Evolutionary conservation across 768 basidiomycete genomes (phyloP).

Genomic region (Pulveroboletus sp.): DNA sequence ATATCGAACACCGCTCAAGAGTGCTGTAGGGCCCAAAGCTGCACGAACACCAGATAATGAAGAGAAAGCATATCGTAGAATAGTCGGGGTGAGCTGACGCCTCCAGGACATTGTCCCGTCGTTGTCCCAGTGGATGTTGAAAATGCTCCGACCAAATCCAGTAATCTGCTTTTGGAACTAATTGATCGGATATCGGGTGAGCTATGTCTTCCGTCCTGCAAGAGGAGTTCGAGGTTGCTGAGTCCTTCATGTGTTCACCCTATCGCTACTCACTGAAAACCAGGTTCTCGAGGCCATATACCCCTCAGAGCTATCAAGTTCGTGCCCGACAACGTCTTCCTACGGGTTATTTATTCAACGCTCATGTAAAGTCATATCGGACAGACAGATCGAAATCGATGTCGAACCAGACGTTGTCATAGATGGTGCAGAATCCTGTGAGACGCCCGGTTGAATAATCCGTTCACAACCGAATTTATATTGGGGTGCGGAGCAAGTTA

Average conservation of each 20-base stretch:
- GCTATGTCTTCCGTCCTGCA: conserved; percentile 59
- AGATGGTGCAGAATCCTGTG: conserved; percentile 56
- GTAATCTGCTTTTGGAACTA: conserved; percentile 17
- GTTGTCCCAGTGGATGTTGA: background rate
- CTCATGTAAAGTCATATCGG: conserved; percentile 72
- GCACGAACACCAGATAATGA: background rate
- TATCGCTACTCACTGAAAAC: conserved; percentile 9
- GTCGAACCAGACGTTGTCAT: conserved; percentile 81
- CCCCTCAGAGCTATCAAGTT: conserved; percentile 88
- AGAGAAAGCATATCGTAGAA: conserved; percentile 11
- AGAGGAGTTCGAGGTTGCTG: conserved; percentile 85
- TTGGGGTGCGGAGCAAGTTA: conserved; percentile 50
- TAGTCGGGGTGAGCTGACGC: conserved; percentile 8
- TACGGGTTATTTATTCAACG: conserved; percentile 40
- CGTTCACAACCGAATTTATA: conserved; percentile 9
- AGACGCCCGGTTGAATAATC: conserved; percentile 18
- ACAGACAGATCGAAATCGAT: conserved; percentile 74
- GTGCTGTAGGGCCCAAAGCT: background rate
- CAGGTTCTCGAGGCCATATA: conserved; percentile 96
- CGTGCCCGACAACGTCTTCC: conserved; percentile 41
- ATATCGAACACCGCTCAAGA: conserved; percentile 7
- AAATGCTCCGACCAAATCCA: conserved; percentile 12
- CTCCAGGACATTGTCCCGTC: conserved; percentile 19
- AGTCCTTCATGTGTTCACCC: conserved; percentile 6
- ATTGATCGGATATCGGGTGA: conserved; percentile 26